Conservation (phyloP, 1,284 basidiomycete species). For the Irpex lacteus region DNA sequence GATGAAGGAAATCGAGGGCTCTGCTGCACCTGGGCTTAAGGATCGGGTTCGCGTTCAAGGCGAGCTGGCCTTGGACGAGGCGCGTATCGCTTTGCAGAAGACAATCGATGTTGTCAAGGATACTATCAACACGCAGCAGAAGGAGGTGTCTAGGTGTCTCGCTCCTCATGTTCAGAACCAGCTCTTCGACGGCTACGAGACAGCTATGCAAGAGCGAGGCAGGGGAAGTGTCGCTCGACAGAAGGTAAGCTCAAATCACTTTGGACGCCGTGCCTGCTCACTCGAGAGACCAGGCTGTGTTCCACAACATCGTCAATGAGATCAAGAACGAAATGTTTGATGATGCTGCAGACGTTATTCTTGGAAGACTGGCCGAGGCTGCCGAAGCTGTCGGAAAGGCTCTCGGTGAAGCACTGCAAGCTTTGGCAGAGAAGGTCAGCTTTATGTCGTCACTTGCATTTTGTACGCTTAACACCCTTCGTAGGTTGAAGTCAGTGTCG, state of each 20-base stretch:
- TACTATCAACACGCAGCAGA: conserved; percentile 51
- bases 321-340: conserved; percentile 51
- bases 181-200: conserved; percentile 47
- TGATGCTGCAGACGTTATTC: conserved; percentile 47
- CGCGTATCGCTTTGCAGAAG: conserved; percentile 44
- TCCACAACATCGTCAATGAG: conserved; percentile 41
- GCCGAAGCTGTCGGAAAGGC: conserved; percentile 49
- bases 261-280: neutral
- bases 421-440: conserved; percentile 53
- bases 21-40: neutral
- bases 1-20: neutral
- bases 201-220: conserved; percentile 52
- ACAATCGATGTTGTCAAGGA: conserved; percentile 47
- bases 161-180: conserved; percentile 54
- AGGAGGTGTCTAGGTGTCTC: conserved; percentile 56
- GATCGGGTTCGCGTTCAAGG: neutral
- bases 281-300: conserved; percentile 34
- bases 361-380: conserved; percentile 43
- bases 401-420: conserved; percentile 41
- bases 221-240: conserved; percentile 56
- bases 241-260: conserved; percentile 38
- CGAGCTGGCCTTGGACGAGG: conserved; percentile 50
- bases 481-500: conserved; percentile 56
- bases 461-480: neutral
- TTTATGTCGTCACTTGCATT: neutral